Conservation (phyloP, 140 eudicot genomes). For the Flaveria floridana region DNA sequence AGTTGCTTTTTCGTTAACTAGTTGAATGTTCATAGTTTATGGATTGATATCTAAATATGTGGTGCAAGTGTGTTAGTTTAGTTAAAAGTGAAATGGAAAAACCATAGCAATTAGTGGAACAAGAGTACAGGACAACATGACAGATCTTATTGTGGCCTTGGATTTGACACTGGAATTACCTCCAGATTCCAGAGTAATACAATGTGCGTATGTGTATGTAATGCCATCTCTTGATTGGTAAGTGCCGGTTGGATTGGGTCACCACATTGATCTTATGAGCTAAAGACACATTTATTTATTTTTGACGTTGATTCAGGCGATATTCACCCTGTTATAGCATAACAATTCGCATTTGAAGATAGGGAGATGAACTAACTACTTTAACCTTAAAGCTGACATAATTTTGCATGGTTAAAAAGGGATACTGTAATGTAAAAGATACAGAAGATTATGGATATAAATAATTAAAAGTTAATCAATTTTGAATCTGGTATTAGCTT, state of each 20-base stretch:
- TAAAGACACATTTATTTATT: background rate
- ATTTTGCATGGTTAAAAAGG: constrained; percentile 4
- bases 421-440: background rate
- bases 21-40: background rate
- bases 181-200: background rate
- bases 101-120: background rate
- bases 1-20: background rate
- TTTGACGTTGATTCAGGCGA: constrained; percentile 8
- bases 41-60: background rate
- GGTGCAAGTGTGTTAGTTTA: background rate
- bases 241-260: constrained; percentile 1
- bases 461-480: constrained; percentile 8
- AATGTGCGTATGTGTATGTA: background rate
- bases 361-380: constrained; percentile 14
- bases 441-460: background rate
- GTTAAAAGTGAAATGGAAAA: constrained; percentile 1
- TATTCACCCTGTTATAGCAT: constrained; percentile 17
- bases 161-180: constrained; percentile 3
- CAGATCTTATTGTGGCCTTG: background rate
- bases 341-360: constrained; percentile 13
- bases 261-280: constrained; percentile 9
- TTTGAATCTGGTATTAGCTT: constrained; percentile 15
- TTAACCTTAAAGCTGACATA: background rate
- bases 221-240: constrained; percentile 17
- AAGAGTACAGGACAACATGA: background rate